These are phyloP conservation scores for Pezicula neosporulosa DNA, from an alignment of 2,329 filamentous ascomycete genomes.

Conservation along the genomic window DNA sequence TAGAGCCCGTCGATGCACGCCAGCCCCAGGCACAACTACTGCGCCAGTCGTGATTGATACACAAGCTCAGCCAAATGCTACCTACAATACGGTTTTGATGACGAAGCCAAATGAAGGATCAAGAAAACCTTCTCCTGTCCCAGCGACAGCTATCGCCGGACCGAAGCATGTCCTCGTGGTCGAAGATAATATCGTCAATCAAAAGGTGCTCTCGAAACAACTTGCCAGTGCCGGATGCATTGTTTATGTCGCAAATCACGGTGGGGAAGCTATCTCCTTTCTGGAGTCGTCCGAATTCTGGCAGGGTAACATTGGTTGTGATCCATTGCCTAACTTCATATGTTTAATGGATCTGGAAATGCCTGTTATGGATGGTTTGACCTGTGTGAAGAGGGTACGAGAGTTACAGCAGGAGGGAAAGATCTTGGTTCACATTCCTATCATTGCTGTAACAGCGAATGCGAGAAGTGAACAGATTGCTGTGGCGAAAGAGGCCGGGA, in stretches of 20 bases:
- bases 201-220: conserved; percentile 49
- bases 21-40: conserved; percentile 22
- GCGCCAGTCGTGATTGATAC: background rate
- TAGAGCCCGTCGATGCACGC: conserved; percentile 39
- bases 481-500: conserved; percentile 18
- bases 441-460: conserved; percentile 30
- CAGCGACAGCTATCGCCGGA: background rate
- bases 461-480: conserved; percentile 23
- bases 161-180: conserved; percentile 44
- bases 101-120: no score
- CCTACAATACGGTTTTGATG: background rate
- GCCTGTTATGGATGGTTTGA: conserved; percentile 69
- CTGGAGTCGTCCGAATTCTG: conserved; percentile 18
- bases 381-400: conserved; percentile 62
- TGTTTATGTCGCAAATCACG: conserved; percentile 51
- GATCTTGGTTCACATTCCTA: conserved; percentile 40
- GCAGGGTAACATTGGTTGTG: conserved; percentile 11
- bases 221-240: conserved; percentile 40
- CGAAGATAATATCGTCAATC: conserved; percentile 60
- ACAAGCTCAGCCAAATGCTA: background rate
- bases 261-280: conserved; percentile 48
- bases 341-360: conserved; percentile 77
- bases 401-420: conserved; percentile 50
- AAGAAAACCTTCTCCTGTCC: background rate
- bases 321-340: conserved; percentile 45